These are phyloP conservation scores for Wickerhamomyces silvicola DNA, from an alignment of 805 yeast species.

Conservation along the genomic window DNA sequence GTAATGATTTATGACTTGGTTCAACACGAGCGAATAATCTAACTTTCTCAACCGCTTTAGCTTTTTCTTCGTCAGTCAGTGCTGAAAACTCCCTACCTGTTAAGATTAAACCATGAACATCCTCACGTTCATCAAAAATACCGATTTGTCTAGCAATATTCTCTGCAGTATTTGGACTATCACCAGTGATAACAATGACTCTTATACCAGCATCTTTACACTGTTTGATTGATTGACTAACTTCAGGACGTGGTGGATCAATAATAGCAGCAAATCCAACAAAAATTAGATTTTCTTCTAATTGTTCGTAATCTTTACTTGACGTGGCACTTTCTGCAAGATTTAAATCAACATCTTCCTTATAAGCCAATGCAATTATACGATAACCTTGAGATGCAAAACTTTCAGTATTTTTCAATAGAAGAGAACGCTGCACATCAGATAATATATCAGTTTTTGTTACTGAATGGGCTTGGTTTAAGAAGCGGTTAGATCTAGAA, in stretches of 20 bases:
- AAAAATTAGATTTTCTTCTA: constrained; percentile 24
- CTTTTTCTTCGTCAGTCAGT: constrained; percentile 30
- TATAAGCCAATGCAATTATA: constrained; percentile 30
- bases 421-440: constrained; percentile 24
- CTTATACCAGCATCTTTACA: constrained; percentile 37
- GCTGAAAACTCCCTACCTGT: constrained; percentile 33
- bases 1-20: constrained; percentile 45
- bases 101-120: constrained; percentile 25
- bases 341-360: constrained; percentile 27
- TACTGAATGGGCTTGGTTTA: constrained; percentile 23
- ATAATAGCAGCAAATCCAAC: constrained; percentile 36
- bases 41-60: constrained; percentile 37
- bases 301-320: constrained; percentile 33
- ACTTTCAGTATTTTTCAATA: constrained; percentile 30
- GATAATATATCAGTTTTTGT: constrained; percentile 22
- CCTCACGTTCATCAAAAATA: constrained; percentile 24
- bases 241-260: constrained; percentile 40
- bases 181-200: constrained; percentile 47
- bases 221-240: constrained; percentile 26
- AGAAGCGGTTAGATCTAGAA: constrained; percentile 33
- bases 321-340: constrained; percentile 20
- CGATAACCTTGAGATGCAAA: constrained; percentile 29
- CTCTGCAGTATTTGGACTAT: constrained; percentile 45
- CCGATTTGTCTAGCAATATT: constrained; percentile 43
- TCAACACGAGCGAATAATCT: constrained; percentile 50